Base-by-base conservation (phyloP, 2,329 filamentous ascomycete genomes). In the Claviceps purpurea region DNA sequence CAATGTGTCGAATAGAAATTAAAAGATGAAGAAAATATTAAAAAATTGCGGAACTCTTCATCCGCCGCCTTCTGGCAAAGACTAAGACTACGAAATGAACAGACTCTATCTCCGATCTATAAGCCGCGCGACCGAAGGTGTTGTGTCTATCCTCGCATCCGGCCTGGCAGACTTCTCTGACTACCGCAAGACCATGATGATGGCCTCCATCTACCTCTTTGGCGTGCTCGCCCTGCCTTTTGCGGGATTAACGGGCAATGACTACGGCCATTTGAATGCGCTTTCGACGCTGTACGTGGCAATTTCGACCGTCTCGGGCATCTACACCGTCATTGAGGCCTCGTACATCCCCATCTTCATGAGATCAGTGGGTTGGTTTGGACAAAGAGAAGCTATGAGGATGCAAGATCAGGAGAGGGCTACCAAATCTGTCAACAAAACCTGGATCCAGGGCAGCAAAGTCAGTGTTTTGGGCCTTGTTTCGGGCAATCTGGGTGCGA, bases 341-440 rank as follows among this genome's bases (percentile, higher is more conserved):
- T 58, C 56, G 10, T 58, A 58, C 26, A 54, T 58, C 16, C 56
- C 56, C 44, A 58, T 57, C 6, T 58, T 58, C 34, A 58, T 58
- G 56, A 54, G 56, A 26, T 58, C 56, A 7, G 54, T 53, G 4
- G 55, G 56, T 24, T 58, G 52, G 54, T 44, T 51, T 14, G 39
- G 39, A 6, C 38, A 45, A 8, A 7, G 18, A 11, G 40, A 42
- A 20, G 18, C 40, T 42, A 30, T 24, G 7, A 43, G 55, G 30
- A 38, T 56, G 10, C 43, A 55, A 24, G 47, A 52, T 16, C 42
- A 14, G 11, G 34, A 42, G n/a, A 22, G 14, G 34, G 26, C 41
- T 6, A 20, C 30, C 14, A 18, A 20, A 16, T 24, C 51, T 13
- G 40, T 20, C 39, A 49, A 52, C 41, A 53, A 20, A 18, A 43